Base-by-base conservation (phyloP, 2,329 filamentous ascomycete species). In the Xylaria sp. region DNA sequence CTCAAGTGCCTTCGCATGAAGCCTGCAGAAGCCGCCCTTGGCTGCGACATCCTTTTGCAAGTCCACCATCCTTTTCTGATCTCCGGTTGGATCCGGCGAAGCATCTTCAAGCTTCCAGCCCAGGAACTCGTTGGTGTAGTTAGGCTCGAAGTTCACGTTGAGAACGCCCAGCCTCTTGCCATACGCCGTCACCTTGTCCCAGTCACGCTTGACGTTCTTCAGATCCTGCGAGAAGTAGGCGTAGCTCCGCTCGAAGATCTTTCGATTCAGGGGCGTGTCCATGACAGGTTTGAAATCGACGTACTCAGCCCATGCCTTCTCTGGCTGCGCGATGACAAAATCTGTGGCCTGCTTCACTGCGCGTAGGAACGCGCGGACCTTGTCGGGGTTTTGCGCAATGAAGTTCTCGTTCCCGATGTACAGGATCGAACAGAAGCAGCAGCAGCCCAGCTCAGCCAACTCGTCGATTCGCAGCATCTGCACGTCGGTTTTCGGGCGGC, bases 381-480 rank as follows among this genome's bases (percentile, higher is more conserved):
- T 89, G 1, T 89, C 89, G 0, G 89, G 88, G 81, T 93, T 88
- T 69, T 87, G 82, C n/a, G 83, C 78, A 54, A 94, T 80, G 81
- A 94, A 94, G 9, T 77, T 77, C 75, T 94, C 91, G 80, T 94
- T 94, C 75, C 89, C 91, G 72, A 94, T 94, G 84, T 94, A 94
- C 50, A 94, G 84, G 79, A 94, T 92, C 34, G 89, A 89, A 81
- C 92, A 94, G 87, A 94, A 94, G 85, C 92, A 94, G 87, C 92
- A 94, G 83, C 92, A 94, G 59, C 92, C 92, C 2, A 94, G 84
- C 79, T 93, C 90, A 41, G 92, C 92, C 34, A 94, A 89, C 82
- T 94, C 88, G 78, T 94, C 92, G 76, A 94, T 94, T 75, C 92
- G 89, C 20, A 94, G 87, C 91, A 94, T 94, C 81, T 92, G 89